These are phyloP conservation scores for Goffeauzyma gilvescens DNA, from an alignment of 768 basidiomycete species.

Conservation along the genomic window DNA sequence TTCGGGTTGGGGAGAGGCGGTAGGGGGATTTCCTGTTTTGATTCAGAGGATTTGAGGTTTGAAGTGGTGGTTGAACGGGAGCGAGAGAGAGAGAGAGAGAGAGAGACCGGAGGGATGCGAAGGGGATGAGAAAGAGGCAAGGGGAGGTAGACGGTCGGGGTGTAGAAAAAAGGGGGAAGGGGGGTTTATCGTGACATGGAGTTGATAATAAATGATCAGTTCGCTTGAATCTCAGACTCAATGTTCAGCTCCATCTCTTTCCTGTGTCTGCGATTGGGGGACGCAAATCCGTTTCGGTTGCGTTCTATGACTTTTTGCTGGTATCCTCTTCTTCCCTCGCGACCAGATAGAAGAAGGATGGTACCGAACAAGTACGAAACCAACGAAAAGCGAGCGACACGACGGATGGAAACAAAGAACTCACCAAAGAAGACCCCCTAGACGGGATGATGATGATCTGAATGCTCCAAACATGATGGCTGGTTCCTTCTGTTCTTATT, in stretches of 20 bases:
- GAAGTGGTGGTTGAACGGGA: not conserved
- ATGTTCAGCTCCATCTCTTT: no score
- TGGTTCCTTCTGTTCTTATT: not conserved
- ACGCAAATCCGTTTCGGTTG: no score
- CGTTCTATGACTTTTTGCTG: no score
- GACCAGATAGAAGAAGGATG: no score
- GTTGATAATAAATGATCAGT: no score
- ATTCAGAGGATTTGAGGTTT: not conserved
- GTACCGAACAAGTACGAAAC: no score
- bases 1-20: slow-evolving; percentile 75
- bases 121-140: slow-evolving; percentile 2
- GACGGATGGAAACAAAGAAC: slow-evolving; percentile 12
- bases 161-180: not conserved
- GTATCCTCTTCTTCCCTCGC: no score
- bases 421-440: slow-evolving; percentile 74
- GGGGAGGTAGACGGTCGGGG: no score
- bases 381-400: no score
- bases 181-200: no score
- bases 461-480: slow-evolving; percentile 70
- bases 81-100: not conserved
- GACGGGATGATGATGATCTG: slow-evolving; percentile 32
- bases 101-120: not conserved
- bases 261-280: no score
- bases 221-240: no score
- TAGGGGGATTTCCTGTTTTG: slow-evolving; percentile 75